Percentiles rank a stretch among this genome's conserved stretches.
These are phyloP conservation scores for Alternaria hordeiaustralica DNA, from an alignment of 2,329 filamentous ascomycete species.

Conservation along the genomic window DNA sequence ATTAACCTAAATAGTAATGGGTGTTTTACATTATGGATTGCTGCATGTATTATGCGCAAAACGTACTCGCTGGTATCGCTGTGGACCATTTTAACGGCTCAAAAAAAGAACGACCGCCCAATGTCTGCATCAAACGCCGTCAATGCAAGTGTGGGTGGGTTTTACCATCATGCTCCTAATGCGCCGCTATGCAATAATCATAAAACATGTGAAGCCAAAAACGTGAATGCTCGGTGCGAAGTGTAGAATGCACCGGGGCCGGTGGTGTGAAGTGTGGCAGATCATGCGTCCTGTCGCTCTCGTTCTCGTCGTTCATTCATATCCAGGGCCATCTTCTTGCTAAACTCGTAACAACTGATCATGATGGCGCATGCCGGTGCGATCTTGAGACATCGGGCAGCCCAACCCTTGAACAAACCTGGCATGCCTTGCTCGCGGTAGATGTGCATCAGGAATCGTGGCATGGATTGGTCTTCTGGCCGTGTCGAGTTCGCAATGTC, in stretches of 20 bases:
- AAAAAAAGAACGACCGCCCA: not conserved
- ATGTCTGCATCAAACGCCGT: conserved; percentile 9
- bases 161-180: conserved; percentile 5
- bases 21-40: not conserved
- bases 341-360: conserved; percentile 97
- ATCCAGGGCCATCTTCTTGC: conserved; percentile 82
- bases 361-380: conserved; percentile 98
- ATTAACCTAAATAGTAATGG: not conserved
- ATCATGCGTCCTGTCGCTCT: conserved; percentile 24
- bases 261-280: not conserved
- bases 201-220: not conserved
- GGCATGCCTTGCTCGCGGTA: conserved; percentile 80
- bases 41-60: not conserved
- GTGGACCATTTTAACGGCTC: not conserved
- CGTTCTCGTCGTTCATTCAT: conserved; percentile 67
- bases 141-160: conserved; percentile 9
- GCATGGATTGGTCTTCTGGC: conserved; percentile 81
- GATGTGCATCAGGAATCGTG: conserved; percentile 86
- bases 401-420: conserved; percentile 91
- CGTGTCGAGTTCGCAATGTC: conserved; percentile 50
- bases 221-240: not conserved
- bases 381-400: conserved; percentile 89
- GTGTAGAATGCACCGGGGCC: not conserved
- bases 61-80: not conserved
- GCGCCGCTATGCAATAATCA: conserved; percentile 13